Evolutionary conservation across 164 flowering plant genomes (phyloP), one percentile per base, ranked within the genome.

Genomic region (Piper betle): DNA sequence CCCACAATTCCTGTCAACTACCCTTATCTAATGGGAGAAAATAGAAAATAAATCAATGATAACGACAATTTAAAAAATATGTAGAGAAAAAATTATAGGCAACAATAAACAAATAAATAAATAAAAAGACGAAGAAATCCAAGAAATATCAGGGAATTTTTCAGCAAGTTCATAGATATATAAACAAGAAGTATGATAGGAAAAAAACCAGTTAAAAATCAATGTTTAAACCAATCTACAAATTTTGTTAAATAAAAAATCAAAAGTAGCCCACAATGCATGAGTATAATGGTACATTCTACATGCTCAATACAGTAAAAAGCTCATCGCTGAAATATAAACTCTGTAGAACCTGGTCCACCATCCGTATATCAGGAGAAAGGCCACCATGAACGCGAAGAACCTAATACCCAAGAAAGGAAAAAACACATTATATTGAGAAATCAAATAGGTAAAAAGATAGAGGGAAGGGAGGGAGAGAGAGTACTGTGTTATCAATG

Each of bases 321-420:
- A 10, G 50, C 3, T 1, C 10, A 46, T 25, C 33, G 2, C 33
- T 25, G 33, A 25, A 25, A 25, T 25, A 25, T 25, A 46, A 46
- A 46, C 3, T 3, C 50, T 15, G 15, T 15, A 5, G 1, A 61
- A 94, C 99, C 97, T 94, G 99, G 68, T 94, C 97, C 68, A 94
- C 67, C 52, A 96, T 86, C 68, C 99, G 84, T 66, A 94, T 66
- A 59, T 94, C 99, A 63, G 99, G 99, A 72, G 99, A 94, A 66
- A 94, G 91, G 60, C 99, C 99, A 71, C 99, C 99, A 73, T 94
- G 99, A 63, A 94, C 97, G 66, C 99, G 91, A 37, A 94, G 83
- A 63, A 94, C 99, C 99, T 94, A 74, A 63, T 61, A 60, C 61
- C 58, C 61, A 65, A 18, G 56, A 42, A 6, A 62, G 37, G 38